Percentiles rank a stretch among this genome's conserved stretches.
Evolutionary conservation across 2,329 filamentous ascomycete species (phyloP).

Genomic region (Phoma herbarum): DNA sequence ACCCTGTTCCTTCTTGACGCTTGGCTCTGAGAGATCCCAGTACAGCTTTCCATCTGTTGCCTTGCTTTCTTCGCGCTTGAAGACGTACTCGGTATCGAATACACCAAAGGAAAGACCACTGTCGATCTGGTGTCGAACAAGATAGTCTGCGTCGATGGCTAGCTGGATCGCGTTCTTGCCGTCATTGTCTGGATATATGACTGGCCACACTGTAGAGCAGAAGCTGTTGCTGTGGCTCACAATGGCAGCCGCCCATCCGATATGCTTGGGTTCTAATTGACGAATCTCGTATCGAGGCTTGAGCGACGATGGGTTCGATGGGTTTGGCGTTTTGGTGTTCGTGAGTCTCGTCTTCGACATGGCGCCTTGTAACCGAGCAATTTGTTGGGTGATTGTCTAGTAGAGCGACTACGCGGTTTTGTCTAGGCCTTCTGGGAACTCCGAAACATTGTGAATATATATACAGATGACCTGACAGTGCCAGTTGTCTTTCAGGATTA

Average conservation of each 20-base stretch:
- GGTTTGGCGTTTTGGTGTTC: constrained; percentile 36
- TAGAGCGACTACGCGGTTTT: too few species aligned
- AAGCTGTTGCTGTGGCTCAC: constrained; percentile 45
- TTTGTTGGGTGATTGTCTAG: neutral
- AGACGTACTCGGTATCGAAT: constrained; percentile 52
- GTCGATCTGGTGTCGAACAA: constrained; percentile 47
- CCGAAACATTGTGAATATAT: neutral
- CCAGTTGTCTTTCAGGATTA: neutral
- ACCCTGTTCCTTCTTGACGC: constrained; percentile 28
- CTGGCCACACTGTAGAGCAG: constrained; percentile 39
- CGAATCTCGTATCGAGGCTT: constrained; percentile 46
- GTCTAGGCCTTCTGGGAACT: neutral
- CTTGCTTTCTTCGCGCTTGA: constrained; percentile 44
- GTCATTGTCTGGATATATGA: constrained; percentile 37
- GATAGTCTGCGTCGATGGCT: constrained; percentile 30
- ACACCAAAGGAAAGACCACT: constrained; percentile 51
- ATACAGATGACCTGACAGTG: neutral
- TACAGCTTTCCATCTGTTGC: constrained; percentile 37
- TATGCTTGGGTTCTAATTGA: constrained; percentile 37
- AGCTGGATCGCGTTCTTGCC: constrained; percentile 25
- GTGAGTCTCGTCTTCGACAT: constrained; percentile 18
- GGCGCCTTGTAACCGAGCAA: neutral
- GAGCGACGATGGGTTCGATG: constrained; percentile 38
- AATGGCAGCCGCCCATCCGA: constrained; percentile 42
- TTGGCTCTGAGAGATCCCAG: constrained; percentile 32